Evolutionary conservation across 768 basidiomycete species (phyloP).

Genomic region (Clitopilus hobsonii): DNA sequence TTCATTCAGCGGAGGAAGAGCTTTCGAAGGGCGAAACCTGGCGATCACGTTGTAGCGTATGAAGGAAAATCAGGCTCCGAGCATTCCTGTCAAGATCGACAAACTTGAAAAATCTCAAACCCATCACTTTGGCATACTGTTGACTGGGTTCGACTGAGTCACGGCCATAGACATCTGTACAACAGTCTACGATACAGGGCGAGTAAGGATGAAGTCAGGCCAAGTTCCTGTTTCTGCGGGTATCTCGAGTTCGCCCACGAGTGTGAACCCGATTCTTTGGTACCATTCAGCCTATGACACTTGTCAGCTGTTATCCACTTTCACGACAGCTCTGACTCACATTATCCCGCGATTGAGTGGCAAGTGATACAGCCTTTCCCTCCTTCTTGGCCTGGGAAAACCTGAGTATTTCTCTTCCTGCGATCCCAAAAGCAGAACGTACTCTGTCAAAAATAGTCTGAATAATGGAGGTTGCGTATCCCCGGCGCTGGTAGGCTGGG

Average conservation of each 20-base stretch:
- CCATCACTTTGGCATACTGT: too few species aligned
- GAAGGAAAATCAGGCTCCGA: too few species aligned
- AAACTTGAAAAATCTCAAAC: too few species aligned
- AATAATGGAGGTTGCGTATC: neutral
- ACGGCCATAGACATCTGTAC: neutral
- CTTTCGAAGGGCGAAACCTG: too few species aligned
- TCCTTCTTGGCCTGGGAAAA: neutral
- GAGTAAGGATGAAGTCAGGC: neutral
- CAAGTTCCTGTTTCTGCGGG: neutral
- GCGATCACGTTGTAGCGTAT: too few species aligned
- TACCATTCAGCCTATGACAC: neutral
- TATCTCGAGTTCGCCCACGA: neutral
- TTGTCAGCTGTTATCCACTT: neutral
- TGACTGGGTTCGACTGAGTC: neutral
- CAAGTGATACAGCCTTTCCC: neutral
- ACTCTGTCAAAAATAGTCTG: neutral
- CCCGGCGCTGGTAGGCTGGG: neutral
- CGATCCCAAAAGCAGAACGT: neutral
- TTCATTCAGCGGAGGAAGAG: too few species aligned
- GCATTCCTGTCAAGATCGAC: too few species aligned
- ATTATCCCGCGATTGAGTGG: neutral
- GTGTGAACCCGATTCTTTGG: neutral
- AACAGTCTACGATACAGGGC: neutral
- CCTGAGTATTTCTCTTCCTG: neutral
- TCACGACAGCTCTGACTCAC: neutral